Conservation (phyloP, 2,329 filamentous ascomycete genomes). For the Colletotrichum sp. region DNA sequence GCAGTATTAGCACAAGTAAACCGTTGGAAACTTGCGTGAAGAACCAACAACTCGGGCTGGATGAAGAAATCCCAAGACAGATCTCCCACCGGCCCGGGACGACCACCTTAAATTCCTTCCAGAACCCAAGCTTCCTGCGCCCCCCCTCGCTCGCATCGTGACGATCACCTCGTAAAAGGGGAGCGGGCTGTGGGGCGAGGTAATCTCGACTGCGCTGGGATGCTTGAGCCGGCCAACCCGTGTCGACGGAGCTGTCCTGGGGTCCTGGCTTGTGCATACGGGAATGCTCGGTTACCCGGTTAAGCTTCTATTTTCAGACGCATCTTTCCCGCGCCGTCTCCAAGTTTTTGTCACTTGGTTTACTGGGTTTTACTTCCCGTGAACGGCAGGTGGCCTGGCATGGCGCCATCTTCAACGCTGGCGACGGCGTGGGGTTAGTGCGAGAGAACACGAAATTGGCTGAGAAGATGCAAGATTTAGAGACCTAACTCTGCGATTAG, state of each 20-base stretch:
- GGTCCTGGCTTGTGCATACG: background rate
- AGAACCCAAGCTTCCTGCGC: background rate
- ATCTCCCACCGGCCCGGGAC: background rate
- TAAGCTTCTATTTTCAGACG: background rate
- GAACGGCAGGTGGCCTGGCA: background rate
- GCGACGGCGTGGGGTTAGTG: background rate
- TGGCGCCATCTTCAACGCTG: background rate
- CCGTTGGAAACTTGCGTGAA: no score
- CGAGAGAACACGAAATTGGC: background rate
- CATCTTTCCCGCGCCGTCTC: background rate
- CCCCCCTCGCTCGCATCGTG: background rate
- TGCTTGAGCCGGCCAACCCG: background rate
- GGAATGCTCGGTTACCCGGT: background rate
- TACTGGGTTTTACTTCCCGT: background rate
- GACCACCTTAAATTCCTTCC: background rate
- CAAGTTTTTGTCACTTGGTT: background rate
- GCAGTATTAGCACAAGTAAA: background rate
- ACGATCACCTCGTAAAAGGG: slow-evolving; percentile 6
- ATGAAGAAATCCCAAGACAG: background rate
- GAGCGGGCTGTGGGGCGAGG: background rate
- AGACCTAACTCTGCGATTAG: rapidly evolving
- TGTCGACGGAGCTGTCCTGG: background rate
- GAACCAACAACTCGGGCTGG: background rate
- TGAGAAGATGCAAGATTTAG: rapidly evolving
- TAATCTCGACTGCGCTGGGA: slow-evolving; percentile 1